A percentile compares a stretch with the other conserved stretches of the same genome.
Conservation (phyloP, 768 basidiomycete genomes). For the Cubamyces sp. region DNA sequence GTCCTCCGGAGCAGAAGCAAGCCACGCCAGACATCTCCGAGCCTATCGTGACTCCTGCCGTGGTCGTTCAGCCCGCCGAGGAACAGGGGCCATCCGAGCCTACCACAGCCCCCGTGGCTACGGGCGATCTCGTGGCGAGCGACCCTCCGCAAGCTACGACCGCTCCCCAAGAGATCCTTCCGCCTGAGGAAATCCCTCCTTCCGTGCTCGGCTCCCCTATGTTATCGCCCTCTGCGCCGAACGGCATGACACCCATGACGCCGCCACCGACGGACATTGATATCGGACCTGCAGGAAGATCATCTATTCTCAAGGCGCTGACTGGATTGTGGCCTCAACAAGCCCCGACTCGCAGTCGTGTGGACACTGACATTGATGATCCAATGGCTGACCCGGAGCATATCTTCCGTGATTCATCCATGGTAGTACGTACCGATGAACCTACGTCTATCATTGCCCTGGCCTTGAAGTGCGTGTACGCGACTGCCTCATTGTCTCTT, state of each 20-base stretch:
- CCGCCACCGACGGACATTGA: slow-evolving; percentile 55
- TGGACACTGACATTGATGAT: slow-evolving; percentile 65
- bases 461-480: slow-evolving; percentile 68
- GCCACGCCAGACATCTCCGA: neutral
- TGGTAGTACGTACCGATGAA: slow-evolving; percentile 95
- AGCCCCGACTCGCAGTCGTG: slow-evolving; percentile 51
- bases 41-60: neutral
- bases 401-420: slow-evolving; percentile 91
- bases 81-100: neutral
- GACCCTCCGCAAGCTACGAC: neutral
- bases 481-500: neutral
- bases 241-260: slow-evolving; percentile 26
- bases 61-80: slow-evolving; percentile 2
- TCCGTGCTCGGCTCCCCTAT: slow-evolving; percentile 63
- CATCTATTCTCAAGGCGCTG: slow-evolving; percentile 80
- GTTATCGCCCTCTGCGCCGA: slow-evolving; percentile 26
- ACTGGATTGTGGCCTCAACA: slow-evolving; percentile 81
- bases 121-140: neutral
- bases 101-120: neutral
- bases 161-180: slow-evolving; percentile 6
- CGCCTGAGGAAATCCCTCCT: slow-evolving; percentile 28
- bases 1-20: slow-evolving; percentile 30
- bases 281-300: slow-evolving; percentile 50
- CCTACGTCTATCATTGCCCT: slow-evolving; percentile 98
- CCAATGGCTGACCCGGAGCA: slow-evolving; percentile 83